Percentiles rank a stretch among this genome's conserved stretches.
Evolutionary conservation across 495 filamentous ascomycete genomes (phyloP).

Genomic region (Immersiella caudata): DNA sequence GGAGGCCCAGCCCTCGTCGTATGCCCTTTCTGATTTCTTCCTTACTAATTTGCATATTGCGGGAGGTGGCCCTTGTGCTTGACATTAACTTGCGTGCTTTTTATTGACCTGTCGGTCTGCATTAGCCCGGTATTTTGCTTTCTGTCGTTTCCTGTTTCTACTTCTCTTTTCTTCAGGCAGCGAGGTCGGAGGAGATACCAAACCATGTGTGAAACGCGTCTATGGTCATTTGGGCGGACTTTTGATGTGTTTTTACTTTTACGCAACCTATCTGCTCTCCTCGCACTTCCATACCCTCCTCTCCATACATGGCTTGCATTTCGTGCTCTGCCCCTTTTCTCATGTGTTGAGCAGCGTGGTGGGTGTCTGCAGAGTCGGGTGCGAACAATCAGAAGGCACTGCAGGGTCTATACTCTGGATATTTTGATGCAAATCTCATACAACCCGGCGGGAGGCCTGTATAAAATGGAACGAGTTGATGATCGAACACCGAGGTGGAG

Average conservation of each 20-base stretch:
- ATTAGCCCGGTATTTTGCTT: background rate
- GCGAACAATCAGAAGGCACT: background rate
- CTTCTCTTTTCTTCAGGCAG: background rate
- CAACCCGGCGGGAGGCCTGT: background rate
- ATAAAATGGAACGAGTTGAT: background rate
- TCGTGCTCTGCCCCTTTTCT: background rate
- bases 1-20: background rate
- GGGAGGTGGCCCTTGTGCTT: background rate
- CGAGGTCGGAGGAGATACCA: background rate
- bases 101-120: background rate
- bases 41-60: background rate
- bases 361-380: background rate
- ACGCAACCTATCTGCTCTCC: background rate
- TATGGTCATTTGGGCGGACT: conserved; percentile 23
- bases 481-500: background rate
- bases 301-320: background rate
- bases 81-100: background rate
- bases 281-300: conserved; percentile 11
- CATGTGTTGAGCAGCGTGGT: background rate
- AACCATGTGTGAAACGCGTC: conserved; percentile 26
- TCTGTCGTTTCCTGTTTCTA: background rate
- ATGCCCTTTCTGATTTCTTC: background rate
- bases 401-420: background rate
- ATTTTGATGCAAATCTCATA: background rate
- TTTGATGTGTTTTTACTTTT: conserved; percentile 1